Evolutionary conservation across 2,329 filamentous ascomycete genomes (phyloP), one percentile per base, ranked within the genome.

Genomic region (Podosphaera leucotricha): DNA sequence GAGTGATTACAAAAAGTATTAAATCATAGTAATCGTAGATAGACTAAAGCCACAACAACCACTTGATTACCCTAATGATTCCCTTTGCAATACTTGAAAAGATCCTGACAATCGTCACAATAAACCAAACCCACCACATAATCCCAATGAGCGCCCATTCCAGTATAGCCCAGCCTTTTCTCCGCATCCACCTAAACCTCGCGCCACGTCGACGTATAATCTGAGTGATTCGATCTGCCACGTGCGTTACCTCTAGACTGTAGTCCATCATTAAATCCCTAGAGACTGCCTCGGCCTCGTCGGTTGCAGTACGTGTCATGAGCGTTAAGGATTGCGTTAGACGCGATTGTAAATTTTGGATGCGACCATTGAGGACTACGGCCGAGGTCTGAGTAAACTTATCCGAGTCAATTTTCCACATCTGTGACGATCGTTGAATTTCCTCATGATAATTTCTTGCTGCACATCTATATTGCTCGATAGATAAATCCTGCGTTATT

Each of bases 111-210:
- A 87, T 66, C 58, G 85, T 80, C 20, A 94, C 86, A 28, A 92
- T 66, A 47, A 92, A 73, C 85, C 87, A 95, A 15, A 92, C 77
- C 61, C 80, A 84, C 85, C 90, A 94, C 76, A 95, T 83, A 52
- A 92, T 72, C 3, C 80, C 81, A 35, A 95, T 75, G 16, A 95
- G 68, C 42, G 75, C 64, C 84, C 85, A 94, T 64, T 95, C 87
- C 15, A 94, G 72, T 18, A 78, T 62, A 44, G 85, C 74, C 71
- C 85, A 95, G 13, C 83, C 77, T 0, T 75, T 73, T 13, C 81
- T 67, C 35, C 83, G 67, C 20, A 85, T 61, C 75, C 83, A 85
- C 44, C 82, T 68, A 55, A 90, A 74, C 46, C 73, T 62, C 24
- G 75, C 61, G 13, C 75, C 67, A 43, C 84, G 68, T 47, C 80